Percentiles rank a stretch among this genome's conserved stretches.
These are phyloP conservation scores for Pythium vanterpoolii DNA, from an alignment of 352 stramenopile species.

Conservation along the genomic window DNA sequence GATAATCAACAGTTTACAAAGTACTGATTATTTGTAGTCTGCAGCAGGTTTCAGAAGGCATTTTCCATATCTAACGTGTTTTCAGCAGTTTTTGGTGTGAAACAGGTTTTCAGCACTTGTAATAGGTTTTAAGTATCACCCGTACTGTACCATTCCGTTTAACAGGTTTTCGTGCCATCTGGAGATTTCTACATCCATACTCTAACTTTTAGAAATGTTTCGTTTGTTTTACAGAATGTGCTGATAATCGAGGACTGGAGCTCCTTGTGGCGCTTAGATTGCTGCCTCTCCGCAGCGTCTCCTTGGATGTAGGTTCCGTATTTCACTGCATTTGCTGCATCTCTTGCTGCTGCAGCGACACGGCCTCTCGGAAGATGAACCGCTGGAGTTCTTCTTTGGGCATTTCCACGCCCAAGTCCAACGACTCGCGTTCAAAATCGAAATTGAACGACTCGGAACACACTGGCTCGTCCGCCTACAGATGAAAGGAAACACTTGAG, in stretches of 20 bases:
- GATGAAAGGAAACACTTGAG: background rate
- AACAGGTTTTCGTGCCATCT: too few relatives aligned
- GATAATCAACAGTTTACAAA: too few relatives aligned
- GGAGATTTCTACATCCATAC: background rate
- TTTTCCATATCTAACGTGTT: too few relatives aligned
- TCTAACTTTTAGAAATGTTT: background rate
- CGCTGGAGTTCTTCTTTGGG: constrained; percentile 84
- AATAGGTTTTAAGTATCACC: too few relatives aligned
- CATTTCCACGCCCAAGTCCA: constrained; percentile 81
- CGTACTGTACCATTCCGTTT: too few relatives aligned
- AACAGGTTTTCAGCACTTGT: too few relatives aligned
- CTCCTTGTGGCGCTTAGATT: too few relatives aligned
- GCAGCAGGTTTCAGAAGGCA: too few relatives aligned
- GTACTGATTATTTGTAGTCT: too few relatives aligned
- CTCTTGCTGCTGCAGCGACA: constrained; percentile 71
- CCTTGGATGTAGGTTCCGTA: background rate
- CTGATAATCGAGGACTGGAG: background rate
- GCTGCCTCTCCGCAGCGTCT: background rate
- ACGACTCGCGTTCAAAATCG: constrained; percentile 81
- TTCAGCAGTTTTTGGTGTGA: too few relatives aligned
- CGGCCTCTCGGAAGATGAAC: constrained; percentile 72
- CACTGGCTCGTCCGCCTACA: constrained; percentile 83
- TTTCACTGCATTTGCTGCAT: constrained; percentile 59
- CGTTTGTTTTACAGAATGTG: background rate
- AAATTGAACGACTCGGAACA: constrained; percentile 80